Conservation (phyloP, 2,329 filamentous ascomycete species). For the Alternaria hordeiaustralica region DNA sequence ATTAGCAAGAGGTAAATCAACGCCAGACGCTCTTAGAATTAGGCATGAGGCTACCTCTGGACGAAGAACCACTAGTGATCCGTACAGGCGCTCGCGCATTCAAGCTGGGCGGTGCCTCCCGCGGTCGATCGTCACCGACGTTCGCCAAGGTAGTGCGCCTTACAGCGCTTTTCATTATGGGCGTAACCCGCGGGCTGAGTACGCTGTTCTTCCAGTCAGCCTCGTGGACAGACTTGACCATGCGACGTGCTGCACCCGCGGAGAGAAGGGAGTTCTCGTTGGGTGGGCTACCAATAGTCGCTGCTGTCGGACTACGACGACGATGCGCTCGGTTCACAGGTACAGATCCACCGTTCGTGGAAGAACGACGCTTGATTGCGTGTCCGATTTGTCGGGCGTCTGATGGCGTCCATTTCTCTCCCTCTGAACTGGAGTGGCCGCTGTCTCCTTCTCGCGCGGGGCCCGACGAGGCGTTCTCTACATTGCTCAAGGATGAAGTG, state of each 20-base stretch:
- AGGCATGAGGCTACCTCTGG: slow-evolving; percentile 40
- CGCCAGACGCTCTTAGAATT: slow-evolving; percentile 43
- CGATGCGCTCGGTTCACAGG: slow-evolving; percentile 55
- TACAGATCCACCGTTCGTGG: slow-evolving; percentile 50
- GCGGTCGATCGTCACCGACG: slow-evolving; percentile 37
- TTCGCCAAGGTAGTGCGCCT: slow-evolving; percentile 47
- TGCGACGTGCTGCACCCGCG: slow-evolving; percentile 69
- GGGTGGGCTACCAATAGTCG: slow-evolving; percentile 58
- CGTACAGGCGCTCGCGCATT: slow-evolving; percentile 40
- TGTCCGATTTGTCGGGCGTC: slow-evolving; percentile 62
- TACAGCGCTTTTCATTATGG: slow-evolving; percentile 62
- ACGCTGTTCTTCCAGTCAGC: slow-evolving; percentile 63
- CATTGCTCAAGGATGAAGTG: slow-evolving; percentile 60
- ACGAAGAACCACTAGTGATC: slow-evolving; percentile 39
- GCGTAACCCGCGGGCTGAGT: slow-evolving; percentile 66
- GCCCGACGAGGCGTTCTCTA: slow-evolving; percentile 50
- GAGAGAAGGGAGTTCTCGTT: slow-evolving; percentile 68
- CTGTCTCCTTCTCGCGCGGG: slow-evolving; percentile 37
- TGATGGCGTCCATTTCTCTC: slow-evolving; percentile 58
- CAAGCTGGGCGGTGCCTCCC: slow-evolving; percentile 29
- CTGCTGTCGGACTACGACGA: slow-evolving; percentile 61
- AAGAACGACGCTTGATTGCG: slow-evolving; percentile 63
- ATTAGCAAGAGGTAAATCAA: slow-evolving; percentile 22
- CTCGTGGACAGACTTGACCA: slow-evolving; percentile 68
- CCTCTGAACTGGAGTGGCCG: slow-evolving; percentile 53